A percentile compares a stretch with the other conserved stretches of the same genome.
Conservation (phyloP, 1,284 basidiomycete species). For the Moesziomyces sp. region DNA sequence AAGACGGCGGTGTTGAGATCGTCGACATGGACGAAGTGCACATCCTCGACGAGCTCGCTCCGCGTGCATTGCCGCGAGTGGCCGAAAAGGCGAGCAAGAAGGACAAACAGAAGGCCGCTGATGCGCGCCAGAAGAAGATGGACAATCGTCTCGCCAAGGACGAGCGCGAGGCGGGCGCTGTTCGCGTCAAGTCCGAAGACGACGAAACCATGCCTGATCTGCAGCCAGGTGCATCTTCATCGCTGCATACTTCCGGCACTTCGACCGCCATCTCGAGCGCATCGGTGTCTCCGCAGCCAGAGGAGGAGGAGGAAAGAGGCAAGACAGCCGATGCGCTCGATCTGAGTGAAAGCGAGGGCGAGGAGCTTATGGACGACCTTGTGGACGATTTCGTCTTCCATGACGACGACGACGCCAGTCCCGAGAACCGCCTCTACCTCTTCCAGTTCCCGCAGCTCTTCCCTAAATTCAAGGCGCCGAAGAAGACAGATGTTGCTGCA, state of each 20-base stretch:
- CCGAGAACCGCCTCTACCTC: slow-evolving; percentile 78
- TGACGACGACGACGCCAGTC: slow-evolving; percentile 51
- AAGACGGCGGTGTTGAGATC: slow-evolving; percentile 54
- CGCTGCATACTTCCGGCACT: neutral
- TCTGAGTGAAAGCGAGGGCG: slow-evolving; percentile 84
- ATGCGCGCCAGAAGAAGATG: slow-evolving; percentile 67
- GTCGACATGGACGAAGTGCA: slow-evolving; percentile 85
- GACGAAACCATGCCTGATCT: slow-evolving; percentile 30
- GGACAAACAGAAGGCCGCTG: slow-evolving; percentile 67
- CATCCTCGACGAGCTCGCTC: slow-evolving; percentile 87
- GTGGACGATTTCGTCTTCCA: slow-evolving; percentile 77
- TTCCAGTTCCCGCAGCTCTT: slow-evolving; percentile 94
- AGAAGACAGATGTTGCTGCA: neutral
- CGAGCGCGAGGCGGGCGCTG: slow-evolving; percentile 14
- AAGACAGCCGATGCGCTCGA: slow-evolving; percentile 80
- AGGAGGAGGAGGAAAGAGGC: slow-evolving; percentile 67
- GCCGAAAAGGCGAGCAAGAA: slow-evolving; percentile 60
- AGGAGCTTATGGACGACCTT: slow-evolving; percentile 85
- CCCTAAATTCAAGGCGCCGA: slow-evolving; percentile 74
- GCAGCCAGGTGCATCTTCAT: slow-evolving; percentile 2
- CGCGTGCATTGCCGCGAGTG: slow-evolving; percentile 77
- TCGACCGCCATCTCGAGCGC: slow-evolving; percentile 19
- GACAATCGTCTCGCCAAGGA: slow-evolving; percentile 61
- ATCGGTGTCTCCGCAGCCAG: slow-evolving; percentile 25
- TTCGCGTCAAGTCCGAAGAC: slow-evolving; percentile 45